Percentiles rank a stretch among this genome's conserved stretches.
Conservation (phyloP, 352 stramenopile species). For the Globisporangium canariense region DNA sequence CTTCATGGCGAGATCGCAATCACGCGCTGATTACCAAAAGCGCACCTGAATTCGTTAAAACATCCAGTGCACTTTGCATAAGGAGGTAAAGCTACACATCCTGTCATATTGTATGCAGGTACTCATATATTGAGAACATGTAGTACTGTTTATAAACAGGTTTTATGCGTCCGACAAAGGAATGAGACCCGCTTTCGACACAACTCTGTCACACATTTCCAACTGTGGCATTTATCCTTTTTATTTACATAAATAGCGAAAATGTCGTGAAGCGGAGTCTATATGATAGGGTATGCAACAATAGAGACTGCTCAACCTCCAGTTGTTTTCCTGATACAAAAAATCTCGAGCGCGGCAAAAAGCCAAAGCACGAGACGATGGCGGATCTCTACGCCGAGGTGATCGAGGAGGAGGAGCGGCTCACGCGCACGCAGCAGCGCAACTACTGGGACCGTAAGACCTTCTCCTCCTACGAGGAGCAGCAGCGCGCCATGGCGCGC, state of each 20-base stretch:
- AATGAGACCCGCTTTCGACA: not conserved
- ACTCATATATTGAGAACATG: too few relatives aligned
- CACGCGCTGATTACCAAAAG: not conserved
- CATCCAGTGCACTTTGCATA: not conserved
- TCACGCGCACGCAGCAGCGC: slow-evolving; percentile 59
- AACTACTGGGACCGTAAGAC: slow-evolving; percentile 96
- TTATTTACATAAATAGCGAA: not conserved
- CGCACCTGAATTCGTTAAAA: not conserved
- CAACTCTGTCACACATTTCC: not conserved
- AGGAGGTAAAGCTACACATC: not conserved
- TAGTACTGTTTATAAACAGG: not conserved
- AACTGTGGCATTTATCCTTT: not conserved
- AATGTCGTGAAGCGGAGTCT: too few relatives aligned
- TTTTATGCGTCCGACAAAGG: not conserved
- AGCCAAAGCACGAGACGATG: slow-evolving; percentile 26
- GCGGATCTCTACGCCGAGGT: slow-evolving; percentile 42
- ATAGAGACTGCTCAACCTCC: not conserved
- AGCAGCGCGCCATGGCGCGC: slow-evolving; percentile 90
- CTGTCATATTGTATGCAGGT: too few relatives aligned
- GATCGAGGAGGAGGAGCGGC: slow-evolving; percentile 57
- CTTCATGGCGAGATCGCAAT: not conserved
- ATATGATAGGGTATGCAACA: not conserved
- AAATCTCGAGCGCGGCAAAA: not conserved
- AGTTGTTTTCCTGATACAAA: slow-evolving; percentile 7
- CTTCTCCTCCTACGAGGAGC: slow-evolving; percentile 89